A percentile compares a stretch with the other conserved stretches of the same genome.
Conservation (phyloP, 192 early-diverging fungal species). For the Podila verticillata region DNA sequence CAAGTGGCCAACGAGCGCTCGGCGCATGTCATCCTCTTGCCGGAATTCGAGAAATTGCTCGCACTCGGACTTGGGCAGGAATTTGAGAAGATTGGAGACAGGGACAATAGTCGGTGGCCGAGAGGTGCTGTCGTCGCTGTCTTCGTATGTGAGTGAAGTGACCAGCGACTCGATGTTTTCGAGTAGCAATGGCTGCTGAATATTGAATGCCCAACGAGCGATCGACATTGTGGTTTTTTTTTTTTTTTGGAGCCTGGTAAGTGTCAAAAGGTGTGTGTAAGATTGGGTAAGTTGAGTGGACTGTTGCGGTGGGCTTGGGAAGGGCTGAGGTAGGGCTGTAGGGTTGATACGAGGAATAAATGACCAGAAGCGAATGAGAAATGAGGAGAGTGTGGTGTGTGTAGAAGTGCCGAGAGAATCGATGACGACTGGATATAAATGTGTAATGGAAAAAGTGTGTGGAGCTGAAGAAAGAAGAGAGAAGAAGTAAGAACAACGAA, state of each 20-base stretch:
- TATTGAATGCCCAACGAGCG: constrained; percentile 49
- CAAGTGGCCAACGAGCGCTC: constrained; percentile 29
- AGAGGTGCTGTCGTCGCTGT: background rate
- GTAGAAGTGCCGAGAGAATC: background rate
- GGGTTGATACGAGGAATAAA: background rate
- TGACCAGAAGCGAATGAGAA: background rate
- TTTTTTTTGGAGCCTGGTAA: background rate
- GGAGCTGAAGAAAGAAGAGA: background rate
- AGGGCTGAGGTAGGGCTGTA: too few species aligned
- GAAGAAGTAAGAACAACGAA: background rate
- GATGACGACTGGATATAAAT: background rate
- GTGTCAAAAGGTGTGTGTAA: too few species aligned
- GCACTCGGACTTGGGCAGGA: constrained; percentile 27
- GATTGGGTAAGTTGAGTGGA: background rate
- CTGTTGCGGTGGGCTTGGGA: background rate
- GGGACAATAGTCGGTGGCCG: constrained; percentile 24
- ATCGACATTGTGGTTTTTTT: constrained; percentile 16
- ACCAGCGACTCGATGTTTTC: constrained; percentile 40
- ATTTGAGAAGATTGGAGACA: constrained; percentile 42
- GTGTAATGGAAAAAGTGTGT: background rate
- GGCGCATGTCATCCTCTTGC: constrained; percentile 41
- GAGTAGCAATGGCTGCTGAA: constrained; percentile 41
- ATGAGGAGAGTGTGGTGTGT: background rate
- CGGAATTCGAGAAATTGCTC: constrained; percentile 24
- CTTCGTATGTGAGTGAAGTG: constrained; percentile 28